A percentile compares a stretch with the other conserved stretches of the same genome.
Conservation (phyloP, 2,329 filamentous ascomycete genomes). For the Xylariales sp. region DNA sequence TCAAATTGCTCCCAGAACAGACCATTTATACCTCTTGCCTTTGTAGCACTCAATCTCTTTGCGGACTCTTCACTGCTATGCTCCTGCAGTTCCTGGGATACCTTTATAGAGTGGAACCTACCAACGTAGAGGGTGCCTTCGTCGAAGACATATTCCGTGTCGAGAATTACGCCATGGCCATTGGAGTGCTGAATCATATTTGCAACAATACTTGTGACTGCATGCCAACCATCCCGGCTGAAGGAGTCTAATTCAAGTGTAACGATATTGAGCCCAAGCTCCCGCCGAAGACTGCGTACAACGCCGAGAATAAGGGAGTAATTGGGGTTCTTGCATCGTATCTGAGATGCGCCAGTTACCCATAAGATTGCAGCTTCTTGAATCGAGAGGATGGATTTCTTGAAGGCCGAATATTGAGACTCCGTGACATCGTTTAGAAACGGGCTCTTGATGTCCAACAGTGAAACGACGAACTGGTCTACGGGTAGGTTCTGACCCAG, state of each 20-base stretch:
- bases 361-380: neutral
- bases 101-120: neutral
- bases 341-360: neutral
- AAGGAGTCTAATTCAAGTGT: slow-evolving; percentile 2
- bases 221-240: neutral
- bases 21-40: neutral
- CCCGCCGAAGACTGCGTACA: neutral
- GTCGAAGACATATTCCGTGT: neutral
- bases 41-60: neutral
- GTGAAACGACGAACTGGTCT: neutral
- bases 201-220: neutral
- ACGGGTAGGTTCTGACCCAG: neutral
- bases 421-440: neutral
- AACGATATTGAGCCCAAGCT: neutral
- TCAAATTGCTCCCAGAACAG: neutral
- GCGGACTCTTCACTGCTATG: neutral
- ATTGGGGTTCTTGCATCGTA: neutral
- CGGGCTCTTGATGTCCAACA: neutral
- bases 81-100: neutral
- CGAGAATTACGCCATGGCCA: neutral
- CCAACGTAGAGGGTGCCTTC: neutral
- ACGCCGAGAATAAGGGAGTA: neutral
- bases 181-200: neutral
- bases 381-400: neutral
- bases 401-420: neutral